Conservation (phyloP, 345 rosid genomes). For the Sonneratia alba region DNA sequence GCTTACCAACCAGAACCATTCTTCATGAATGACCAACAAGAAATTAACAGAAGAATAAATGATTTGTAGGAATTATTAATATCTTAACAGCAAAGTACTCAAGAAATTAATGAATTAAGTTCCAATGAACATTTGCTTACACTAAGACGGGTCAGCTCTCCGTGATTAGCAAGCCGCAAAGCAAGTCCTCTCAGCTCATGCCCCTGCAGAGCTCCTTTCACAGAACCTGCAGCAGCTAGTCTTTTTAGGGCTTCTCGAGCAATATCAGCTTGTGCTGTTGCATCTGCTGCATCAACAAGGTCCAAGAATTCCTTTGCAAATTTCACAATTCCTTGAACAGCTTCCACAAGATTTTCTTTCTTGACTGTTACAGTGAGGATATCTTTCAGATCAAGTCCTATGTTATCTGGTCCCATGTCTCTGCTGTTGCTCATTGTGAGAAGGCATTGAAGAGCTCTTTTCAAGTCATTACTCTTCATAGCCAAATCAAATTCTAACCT, state of each 20-base stretch:
- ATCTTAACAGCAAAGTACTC: not conserved
- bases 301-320: constrained; percentile 91
- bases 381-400: constrained; percentile 71
- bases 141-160: constrained; percentile 77
- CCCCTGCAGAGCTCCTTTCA: constrained; percentile 89
- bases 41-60: not conserved
- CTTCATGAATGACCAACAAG: not conserved
- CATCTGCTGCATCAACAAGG: constrained; percentile 98
- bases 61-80: not conserved
- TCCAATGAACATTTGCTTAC: constrained; percentile 32
- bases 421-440: constrained; percentile 90
- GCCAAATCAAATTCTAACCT: constrained; percentile 98
- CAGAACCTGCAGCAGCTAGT: constrained; percentile 89
- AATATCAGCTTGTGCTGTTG: constrained; percentile 83
- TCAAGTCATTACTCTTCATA: constrained; percentile 92
- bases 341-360: constrained; percentile 88
- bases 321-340: constrained; percentile 89
- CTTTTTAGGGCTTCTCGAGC: constrained; percentile 96
- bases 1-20: not conserved
- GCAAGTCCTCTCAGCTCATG: constrained; percentile 89
- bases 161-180: constrained; percentile 94
- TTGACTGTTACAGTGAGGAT: constrained; percentile 69
- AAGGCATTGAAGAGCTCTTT: constrained; percentile 98
- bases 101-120: not conserved
- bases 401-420: constrained; percentile 81